Percentiles rank a stretch among this genome's conserved stretches.
Evolutionary conservation across 768 basidiomycete species (phyloP).

Genomic region (Neoboletus magnificus): DNA sequence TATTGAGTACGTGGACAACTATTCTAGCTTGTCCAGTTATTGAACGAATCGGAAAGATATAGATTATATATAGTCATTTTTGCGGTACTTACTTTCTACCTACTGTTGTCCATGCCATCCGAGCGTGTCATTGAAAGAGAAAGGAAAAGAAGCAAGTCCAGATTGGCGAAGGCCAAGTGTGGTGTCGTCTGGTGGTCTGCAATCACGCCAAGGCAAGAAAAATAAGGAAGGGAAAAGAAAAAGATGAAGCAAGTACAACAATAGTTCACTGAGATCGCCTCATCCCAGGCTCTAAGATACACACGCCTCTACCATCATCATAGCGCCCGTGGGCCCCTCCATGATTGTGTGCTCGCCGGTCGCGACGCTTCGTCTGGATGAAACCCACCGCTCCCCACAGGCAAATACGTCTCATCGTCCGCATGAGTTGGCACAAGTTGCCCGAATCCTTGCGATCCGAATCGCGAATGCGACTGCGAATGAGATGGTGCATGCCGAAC

Average conservation of each 20-base stretch:
- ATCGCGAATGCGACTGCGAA: neutral
- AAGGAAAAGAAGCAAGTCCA: neutral
- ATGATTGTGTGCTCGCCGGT: slow-evolving; percentile 14
- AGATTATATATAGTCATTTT: neutral
- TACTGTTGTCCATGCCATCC: slow-evolving; percentile 5
- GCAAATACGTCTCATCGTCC: neutral
- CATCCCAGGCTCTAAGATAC: slow-evolving; percentile 18
- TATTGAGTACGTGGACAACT: no score
- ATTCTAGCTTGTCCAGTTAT: no score
- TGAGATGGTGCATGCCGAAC: slow-evolving; percentile 26
- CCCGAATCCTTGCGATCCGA: slow-evolving; percentile 8
- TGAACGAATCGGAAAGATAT: neutral
- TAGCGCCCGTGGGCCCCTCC: slow-evolving; percentile 19
- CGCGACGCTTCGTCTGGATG: neutral
- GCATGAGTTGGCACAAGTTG: neutral
- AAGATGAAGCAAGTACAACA: slow-evolving; percentile 27
- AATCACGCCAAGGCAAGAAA: neutral
- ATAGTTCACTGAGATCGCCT: slow-evolving; percentile 8
- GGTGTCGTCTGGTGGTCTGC: neutral
- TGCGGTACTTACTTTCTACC: neutral
- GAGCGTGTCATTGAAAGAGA: neutral
- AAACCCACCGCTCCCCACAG: neutral
- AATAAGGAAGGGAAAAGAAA: neutral
- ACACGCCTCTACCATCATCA: slow-evolving; percentile 8
- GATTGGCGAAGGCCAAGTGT: neutral